Conservation (phyloP, 805 yeast species). For the Candida railenensis region DNA sequence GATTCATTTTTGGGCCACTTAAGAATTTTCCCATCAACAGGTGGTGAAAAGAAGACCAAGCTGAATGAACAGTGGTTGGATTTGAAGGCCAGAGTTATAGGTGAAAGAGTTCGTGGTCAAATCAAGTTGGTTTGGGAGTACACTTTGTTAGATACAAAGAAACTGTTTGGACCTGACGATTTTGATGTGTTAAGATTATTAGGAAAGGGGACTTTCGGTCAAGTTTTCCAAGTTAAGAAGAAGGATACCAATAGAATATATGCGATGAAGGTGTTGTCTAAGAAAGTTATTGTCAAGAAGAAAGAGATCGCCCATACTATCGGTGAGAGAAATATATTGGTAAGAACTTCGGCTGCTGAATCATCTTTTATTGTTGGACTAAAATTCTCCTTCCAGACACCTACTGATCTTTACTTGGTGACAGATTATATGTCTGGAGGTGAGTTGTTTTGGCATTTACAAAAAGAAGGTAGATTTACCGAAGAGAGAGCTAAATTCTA, state of each 20-base stretch:
- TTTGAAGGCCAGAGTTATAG: constrained; percentile 69
- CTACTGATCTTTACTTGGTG: constrained; percentile 84
- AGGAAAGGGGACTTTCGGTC: constrained; percentile 98
- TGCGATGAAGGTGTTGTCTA: constrained; percentile 96
- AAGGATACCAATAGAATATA: constrained; percentile 86
- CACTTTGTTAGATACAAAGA: constrained; percentile 59
- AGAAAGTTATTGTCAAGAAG: constrained; percentile 92
- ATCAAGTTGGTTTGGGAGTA: constrained; percentile 75
- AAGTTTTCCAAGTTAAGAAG: constrained; percentile 93
- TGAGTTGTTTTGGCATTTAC: constrained; percentile 94
- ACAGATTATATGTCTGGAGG: constrained; percentile 99
- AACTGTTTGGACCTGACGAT: constrained; percentile 89
- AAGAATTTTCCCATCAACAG: constrained; percentile 61
- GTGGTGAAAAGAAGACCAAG: constrained; percentile 33
- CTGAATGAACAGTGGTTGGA: constrained; percentile 68
- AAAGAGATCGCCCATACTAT: constrained; percentile 98
- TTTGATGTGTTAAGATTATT: constrained; percentile 86
- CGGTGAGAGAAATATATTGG: constrained; percentile 93
- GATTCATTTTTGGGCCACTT: constrained; percentile 88
- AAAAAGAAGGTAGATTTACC: constrained; percentile 89
- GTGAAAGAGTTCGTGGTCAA: constrained; percentile 76
- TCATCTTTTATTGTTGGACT: constrained; percentile 94
- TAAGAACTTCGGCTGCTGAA: constrained; percentile 83
- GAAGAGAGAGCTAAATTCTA: constrained; percentile 96
- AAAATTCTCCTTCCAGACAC: constrained; percentile 95